phyloP scores from a whole-genome alignment of 2,329 filamentous ascomycete species.

The Exophiala sideris region DNA sequence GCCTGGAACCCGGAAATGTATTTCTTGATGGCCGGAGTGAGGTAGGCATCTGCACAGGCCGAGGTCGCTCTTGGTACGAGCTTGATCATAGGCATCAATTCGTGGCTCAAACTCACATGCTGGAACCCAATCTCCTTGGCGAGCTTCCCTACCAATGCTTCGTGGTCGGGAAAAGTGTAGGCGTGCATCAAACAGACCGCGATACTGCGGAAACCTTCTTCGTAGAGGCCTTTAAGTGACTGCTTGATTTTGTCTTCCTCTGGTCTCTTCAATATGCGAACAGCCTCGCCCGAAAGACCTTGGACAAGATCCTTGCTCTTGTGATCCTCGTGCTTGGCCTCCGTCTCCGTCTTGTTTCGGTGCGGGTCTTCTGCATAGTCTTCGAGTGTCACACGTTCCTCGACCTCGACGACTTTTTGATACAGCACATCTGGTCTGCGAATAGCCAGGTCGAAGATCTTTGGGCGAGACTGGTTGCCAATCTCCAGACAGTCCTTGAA shows the following conservation, averaged over 20 bases:
- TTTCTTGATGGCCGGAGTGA: slow-evolving; percentile 74
- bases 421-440: slow-evolving; percentile 84
- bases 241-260: slow-evolving; percentile 50
- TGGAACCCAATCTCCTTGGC: slow-evolving; percentile 77
- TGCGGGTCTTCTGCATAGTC: slow-evolving; percentile 87
- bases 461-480: slow-evolving; percentile 83
- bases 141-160: slow-evolving; percentile 70
- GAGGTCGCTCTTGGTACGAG: slow-evolving; percentile 71
- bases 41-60: slow-evolving; percentile 74
- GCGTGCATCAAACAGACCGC: slow-evolving; percentile 90
- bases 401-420: slow-evolving; percentile 78
- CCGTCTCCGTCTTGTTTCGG: slow-evolving; percentile 56
- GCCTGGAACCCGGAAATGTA: slow-evolving; percentile 74
- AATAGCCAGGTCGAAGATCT: slow-evolving; percentile 88
- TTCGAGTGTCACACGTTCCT: slow-evolving; percentile 86
- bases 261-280: slow-evolving; percentile 65
- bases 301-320: slow-evolving; percentile 51
- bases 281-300: slow-evolving; percentile 70
- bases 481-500: slow-evolving; percentile 87
- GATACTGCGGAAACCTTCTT: slow-evolving; percentile 71
- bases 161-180: slow-evolving; percentile 86
- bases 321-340: slow-evolving; percentile 48
- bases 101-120: slow-evolving; percentile 76
- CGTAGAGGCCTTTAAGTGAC: slow-evolving; percentile 65
- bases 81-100: slow-evolving; percentile 87